Percentiles rank a stretch among this genome's conserved stretches.
These are phyloP conservation scores for Juglanconis oblonga DNA, from an alignment of 2,329 filamentous ascomycete species.

Conservation along the genomic window DNA sequence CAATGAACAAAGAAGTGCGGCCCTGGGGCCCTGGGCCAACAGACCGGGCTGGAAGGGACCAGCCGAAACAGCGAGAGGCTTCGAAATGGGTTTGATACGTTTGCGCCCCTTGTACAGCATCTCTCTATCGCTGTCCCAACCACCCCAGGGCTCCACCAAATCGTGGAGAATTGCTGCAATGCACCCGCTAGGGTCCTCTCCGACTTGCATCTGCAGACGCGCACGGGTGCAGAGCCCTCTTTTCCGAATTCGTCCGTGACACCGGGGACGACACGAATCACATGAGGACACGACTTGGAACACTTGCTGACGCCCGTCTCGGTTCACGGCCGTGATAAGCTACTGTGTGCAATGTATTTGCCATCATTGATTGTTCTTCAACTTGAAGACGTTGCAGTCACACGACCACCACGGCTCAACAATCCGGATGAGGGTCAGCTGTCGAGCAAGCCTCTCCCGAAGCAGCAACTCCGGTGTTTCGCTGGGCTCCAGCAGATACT, in stretches of 20 bases:
- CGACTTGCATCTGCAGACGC: constrained; percentile 1
- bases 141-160: not conserved
- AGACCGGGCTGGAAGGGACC: not conserved
- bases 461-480: no score
- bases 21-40: not conserved
- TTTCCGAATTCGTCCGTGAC: not conserved
- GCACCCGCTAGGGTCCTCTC: constrained; percentile 3
- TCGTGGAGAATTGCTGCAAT: constrained; percentile 8
- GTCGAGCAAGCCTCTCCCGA: no score
- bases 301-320: not conserved
- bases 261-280: constrained; percentile 11
- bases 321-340: not conserved
- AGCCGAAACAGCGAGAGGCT: not conserved
- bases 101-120: not conserved
- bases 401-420: no score
- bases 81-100: constrained; percentile 10
- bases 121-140: not conserved
- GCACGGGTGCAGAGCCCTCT: not conserved
- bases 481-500: no score
- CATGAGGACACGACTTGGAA: constrained; percentile 5
- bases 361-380: no score
- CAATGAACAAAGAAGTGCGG: not conserved
- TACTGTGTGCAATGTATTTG: not conserved
- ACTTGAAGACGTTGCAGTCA: no score
- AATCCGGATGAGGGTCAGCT: no score